phyloP scores from a whole-genome alignment of 495 filamentous ascomycete species.

The Sporormia fimetaria region DNA sequence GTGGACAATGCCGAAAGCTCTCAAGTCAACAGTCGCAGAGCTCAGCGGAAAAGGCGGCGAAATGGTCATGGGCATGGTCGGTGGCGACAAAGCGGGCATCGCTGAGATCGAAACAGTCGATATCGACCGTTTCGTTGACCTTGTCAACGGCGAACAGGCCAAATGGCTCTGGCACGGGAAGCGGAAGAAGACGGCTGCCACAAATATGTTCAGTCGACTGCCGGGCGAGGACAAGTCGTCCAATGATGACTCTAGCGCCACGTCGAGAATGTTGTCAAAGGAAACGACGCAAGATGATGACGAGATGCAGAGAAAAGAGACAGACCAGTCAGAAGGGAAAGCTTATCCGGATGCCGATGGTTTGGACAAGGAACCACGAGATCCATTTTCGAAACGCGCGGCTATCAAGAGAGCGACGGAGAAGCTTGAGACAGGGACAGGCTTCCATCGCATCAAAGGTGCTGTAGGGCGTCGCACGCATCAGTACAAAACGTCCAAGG shows the following conservation, averaged over 20 bases:
- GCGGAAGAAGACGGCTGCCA: constrained; percentile 47
- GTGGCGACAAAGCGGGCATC: constrained; percentile 76
- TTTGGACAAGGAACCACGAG: constrained; percentile 34
- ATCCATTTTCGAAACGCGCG: constrained; percentile 52
- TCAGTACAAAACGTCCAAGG: constrained; percentile 47
- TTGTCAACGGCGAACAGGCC: constrained; percentile 64
- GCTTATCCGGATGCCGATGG: too few relatives aligned
- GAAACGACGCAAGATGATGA: constrained; percentile 43
- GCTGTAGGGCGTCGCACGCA: constrained; percentile 53
- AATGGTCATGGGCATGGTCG: constrained; percentile 86
- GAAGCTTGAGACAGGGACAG: constrained; percentile 73
- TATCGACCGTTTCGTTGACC: constrained; percentile 66
- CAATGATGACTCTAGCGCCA: constrained; percentile 6
- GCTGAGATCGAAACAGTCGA: constrained; percentile 86
- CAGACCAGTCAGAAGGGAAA: too few relatives aligned
- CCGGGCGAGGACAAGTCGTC: constrained; percentile 49
- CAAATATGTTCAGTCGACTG: constrained; percentile 35
- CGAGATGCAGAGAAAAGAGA: too few relatives aligned
- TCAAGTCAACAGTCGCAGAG: constrained; percentile 91
- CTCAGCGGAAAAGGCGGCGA: constrained; percentile 91
- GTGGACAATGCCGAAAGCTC: constrained; percentile 73
- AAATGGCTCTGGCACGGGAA: constrained; percentile 97
- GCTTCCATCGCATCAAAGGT: constrained; percentile 73
- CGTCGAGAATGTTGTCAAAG: constrained; percentile 29
- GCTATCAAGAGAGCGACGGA: constrained; percentile 71